Evolutionary conservation across 495 filamentous ascomycete species (phyloP).

Genomic region (Aspergillus asperescens): DNA sequence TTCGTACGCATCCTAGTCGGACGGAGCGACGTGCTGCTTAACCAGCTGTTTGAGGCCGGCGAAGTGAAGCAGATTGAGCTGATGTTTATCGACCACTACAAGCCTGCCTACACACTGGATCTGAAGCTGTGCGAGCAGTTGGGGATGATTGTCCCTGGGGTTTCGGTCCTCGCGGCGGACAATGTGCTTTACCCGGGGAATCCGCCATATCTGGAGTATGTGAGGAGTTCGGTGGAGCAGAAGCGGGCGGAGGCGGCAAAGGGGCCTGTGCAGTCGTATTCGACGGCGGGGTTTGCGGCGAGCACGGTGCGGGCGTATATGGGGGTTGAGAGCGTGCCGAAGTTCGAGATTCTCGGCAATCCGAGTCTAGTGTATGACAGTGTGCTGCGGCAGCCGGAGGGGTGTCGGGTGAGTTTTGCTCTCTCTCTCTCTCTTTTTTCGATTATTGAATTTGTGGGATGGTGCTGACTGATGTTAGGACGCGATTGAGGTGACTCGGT

Average conservation of each 20-base stretch:
- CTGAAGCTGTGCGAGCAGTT: constrained; percentile 68
- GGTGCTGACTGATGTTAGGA: constrained; percentile 46
- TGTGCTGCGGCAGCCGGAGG: constrained; percentile 55
- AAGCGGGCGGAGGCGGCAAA: constrained; percentile 32
- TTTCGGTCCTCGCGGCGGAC: constrained; percentile 61
- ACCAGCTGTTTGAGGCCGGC: constrained; percentile 48
- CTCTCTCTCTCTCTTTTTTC: neutral
- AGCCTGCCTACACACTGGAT: constrained; percentile 64
- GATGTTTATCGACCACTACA: constrained; percentile 71
- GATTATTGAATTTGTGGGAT: neutral
- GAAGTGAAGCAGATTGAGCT: constrained; percentile 55
- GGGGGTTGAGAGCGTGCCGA: constrained; percentile 36
- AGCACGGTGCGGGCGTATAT: constrained; percentile 27
- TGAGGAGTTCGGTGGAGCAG: constrained; percentile 33
- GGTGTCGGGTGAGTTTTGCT: constrained; percentile 28
- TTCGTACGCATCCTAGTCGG: constrained; percentile 64
- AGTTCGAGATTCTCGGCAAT: constrained; percentile 52
- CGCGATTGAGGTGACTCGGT: constrained; percentile 66
- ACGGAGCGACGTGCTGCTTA: constrained; percentile 54
- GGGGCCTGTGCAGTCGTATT: constrained; percentile 26
- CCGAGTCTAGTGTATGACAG: constrained; percentile 68
- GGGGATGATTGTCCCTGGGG: constrained; percentile 52
- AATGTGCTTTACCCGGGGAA: constrained; percentile 73
- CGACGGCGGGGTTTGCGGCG: constrained; percentile 27
- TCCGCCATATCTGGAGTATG: constrained; percentile 58